Base-by-base conservation (phyloP, 192 early-diverging fungal genomes). In the Rhizophlyctis rosea region DNA sequence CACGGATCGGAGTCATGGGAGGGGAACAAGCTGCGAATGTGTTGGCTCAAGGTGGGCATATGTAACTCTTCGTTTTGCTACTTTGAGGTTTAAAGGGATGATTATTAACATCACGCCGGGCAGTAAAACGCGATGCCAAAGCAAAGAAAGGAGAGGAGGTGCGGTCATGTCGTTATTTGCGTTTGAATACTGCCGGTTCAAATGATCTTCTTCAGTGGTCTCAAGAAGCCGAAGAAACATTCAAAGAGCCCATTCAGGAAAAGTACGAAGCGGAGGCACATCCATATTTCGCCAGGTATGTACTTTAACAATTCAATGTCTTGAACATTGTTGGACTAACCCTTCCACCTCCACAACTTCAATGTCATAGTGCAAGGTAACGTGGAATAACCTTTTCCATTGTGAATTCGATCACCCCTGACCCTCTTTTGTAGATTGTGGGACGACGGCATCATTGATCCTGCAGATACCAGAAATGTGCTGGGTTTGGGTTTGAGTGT, bases 1-100 rank as follows among this genome's bases (percentile, higher is more conserved):
- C 92, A 25, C 82, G 95, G 24, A 94, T 98, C 62, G 91, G 89
- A 32, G 95, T 98, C 11, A 98, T 98, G 95, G 95, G 95, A 61
- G 95, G 95, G 50, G 94, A 96, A 73, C 93, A 98, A 76, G 90
- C 91, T 28, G 91, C 95, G 13, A 87, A 86, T 39, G 95, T 98
- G 21, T 76, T 98, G 49, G 86, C 94, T 4, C 90, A 92, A 59
- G 70, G 67, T 69, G 65, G 59, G 67, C 30, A 13, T 3, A n/a
- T n/a, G n/a, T n/a, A n/a, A n/a, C n/a, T n/a, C n/a, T n/a, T n/a
- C n/a, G n/a, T n/a, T n/a, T n/a, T n/a, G n/a, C n/a, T n/a, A n/a
- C n/a, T n/a, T n/a, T n/a, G n/a, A n/a, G n/a, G n/a, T n/a, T n/a
- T n/a, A n/a, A n/a, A n/a, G n/a, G n/a, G n/a, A n/a, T n/a, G n/a